Base-by-base conservation (phyloP, 306 rosid genomes). In the Sechiopsis laciniata region DNA sequence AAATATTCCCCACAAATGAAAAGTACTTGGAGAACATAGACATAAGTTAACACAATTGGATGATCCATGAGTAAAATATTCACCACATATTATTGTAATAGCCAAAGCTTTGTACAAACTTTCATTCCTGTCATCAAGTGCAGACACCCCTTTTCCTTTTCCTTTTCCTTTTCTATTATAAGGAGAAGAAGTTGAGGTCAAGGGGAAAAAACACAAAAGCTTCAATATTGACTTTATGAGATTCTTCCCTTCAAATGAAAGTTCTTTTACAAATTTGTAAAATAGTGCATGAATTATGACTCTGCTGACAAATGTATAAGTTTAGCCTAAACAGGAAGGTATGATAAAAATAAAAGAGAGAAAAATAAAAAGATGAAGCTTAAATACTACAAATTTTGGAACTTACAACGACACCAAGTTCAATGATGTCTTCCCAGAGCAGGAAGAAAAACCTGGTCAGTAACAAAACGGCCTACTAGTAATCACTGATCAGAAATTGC, bases 401-500 rank as follows among this genome's bases (percentile, higher is more conserved):
- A 13, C 58, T 69, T 69, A 69, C 58, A 69, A 51, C 20, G 13
- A 64, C 29, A 42, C 4, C 11, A 35, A 69, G 58, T 15, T 69
- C 58, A 69, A 50, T 24, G 22, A 69, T 7, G 58, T n/a, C 72
- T 45, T 7, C 12, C 12, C 55, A 45, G 8, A 69, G 58, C 15
- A 46, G 42, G 58, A 20, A 51, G 15, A 15, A 13, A 48, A 12
- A 37, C 19, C 20, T 66, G 51, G 72, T 42, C 55, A n/a, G 72
- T 19, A 7, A 52, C 72, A 45, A 66, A 66, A 66, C 15, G 35
- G 53, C 20, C 13, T 69, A 48, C 46, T 22, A 51, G 37, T 13
- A 22, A 69, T 83, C 83, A 87, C 78, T 82, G 88, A 80, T 79
- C 87, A 62, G 89, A 85, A 73, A 73, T 78, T 37, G 87, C 65